Evolutionary conservation across 495 filamentous ascomycete genomes (phyloP), one percentile per base, ranked within the genome.

Genomic region (Podospora bellae-mahoneyi): DNA sequence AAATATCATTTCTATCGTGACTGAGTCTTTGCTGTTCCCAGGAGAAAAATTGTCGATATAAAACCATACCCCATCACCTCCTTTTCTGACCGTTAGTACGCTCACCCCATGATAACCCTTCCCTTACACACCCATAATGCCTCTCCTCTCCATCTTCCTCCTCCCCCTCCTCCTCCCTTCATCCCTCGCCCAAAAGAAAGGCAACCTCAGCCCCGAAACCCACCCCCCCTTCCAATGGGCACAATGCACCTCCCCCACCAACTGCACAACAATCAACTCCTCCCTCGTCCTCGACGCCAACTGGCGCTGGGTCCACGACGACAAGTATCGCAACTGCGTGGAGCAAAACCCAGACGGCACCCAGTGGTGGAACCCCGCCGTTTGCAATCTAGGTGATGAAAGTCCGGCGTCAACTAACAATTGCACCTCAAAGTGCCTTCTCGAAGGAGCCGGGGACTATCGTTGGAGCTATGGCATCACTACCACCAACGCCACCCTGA

Each of bases 181-280:
- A 9, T 10, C 39, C 9, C 2, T 48, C 58, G 75, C 77, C 32
- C 86, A 89, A 74, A 78, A 85, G 69, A 79, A 83, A 65, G 86
- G 86, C 71, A 85, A 73, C 30, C 27, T 77, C 64, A 76, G 75
- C 18, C 66, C 78, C 4, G 88, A 90, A 74, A 82, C 74, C 18
- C 86, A 88, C 68, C 87, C 85, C 34, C 76, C 78, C 65, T 69
- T 89, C 68, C 81, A 74, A 76, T 88, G 84, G 85, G 78, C 80
- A 71, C 81, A 80, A 56, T 89, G 86, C 74, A 76, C 79, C 20
- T 74, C 74, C 64, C 69, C 74, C 19, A 84, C 83, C 26, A 81
- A 74, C 69, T 88, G 85, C 76, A 71, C 71, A 30, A 65, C 62
- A 19, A 69, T 75, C 64, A 73, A 78, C 70, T 77, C 67, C 56